Percentiles rank a stretch among this genome's conserved stretches.
Conservation (phyloP, 495 filamentous ascomycete species). For the Zalerion maritima region DNA sequence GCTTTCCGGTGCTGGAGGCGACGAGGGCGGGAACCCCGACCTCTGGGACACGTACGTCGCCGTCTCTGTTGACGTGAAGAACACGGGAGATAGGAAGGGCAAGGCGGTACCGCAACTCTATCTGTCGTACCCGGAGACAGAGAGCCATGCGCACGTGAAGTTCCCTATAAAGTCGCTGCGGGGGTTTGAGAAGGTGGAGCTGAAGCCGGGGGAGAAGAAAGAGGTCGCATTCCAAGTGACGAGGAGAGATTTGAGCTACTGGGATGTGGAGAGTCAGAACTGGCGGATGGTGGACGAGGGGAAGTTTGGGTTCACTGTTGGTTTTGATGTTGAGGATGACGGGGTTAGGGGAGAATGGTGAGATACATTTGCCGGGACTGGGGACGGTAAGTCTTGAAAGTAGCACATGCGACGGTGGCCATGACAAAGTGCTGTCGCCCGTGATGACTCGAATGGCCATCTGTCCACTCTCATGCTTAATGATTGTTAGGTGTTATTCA, state of each 20-base stretch:
- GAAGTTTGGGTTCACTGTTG: slow-evolving; percentile 29
- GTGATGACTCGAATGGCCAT: too few species aligned
- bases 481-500: too few species aligned
- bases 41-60: slow-evolving; percentile 55
- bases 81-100: slow-evolving; percentile 50
- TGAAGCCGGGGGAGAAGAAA: slow-evolving; percentile 40
- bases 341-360: too few species aligned
- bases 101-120: slow-evolving; percentile 77
- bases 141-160: slow-evolving; percentile 49
- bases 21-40: slow-evolving; percentile 72
- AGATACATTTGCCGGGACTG: too few species aligned
- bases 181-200: slow-evolving; percentile 61
- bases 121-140: slow-evolving; percentile 50
- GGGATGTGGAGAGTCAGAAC: slow-evolving; percentile 64
- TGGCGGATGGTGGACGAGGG: slow-evolving; percentile 56
- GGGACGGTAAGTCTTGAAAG: too few species aligned
- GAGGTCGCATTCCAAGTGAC: slow-evolving; percentile 57
- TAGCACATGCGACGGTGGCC: too few species aligned
- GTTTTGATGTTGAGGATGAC: too few species aligned
- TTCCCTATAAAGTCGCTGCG: slow-evolving; percentile 66
- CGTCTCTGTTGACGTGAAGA: slow-evolving; percentile 51
- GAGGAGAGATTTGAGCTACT: slow-evolving; percentile 65
- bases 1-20: slow-evolving; percentile 59
- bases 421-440: too few species aligned
- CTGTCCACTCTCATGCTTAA: too few species aligned